phyloP scores from a whole-genome alignment of 768 basidiomycete genomes.

The Hygrophorus russula region DNA sequence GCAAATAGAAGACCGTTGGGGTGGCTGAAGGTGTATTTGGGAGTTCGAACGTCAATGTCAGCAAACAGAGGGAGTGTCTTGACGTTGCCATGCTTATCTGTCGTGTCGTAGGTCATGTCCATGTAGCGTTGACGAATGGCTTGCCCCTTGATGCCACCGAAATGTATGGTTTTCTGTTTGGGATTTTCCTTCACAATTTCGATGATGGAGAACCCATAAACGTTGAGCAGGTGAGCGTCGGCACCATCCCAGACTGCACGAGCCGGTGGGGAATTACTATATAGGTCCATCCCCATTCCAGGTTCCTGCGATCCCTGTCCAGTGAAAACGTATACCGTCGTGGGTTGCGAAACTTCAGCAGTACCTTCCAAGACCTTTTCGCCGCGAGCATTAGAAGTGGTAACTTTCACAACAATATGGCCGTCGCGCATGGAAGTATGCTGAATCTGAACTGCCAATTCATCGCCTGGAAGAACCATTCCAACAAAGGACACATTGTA shows the following conservation, averaged over 20 bases:
- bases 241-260: slow-evolving; percentile 97
- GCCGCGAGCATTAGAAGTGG: slow-evolving; percentile 73
- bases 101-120: slow-evolving; percentile 97
- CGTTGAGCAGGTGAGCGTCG: slow-evolving; percentile 84
- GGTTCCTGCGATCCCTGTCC: slow-evolving; percentile 97
- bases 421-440: slow-evolving; percentile 90
- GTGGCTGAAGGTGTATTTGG: slow-evolving; percentile 97
- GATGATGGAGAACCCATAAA: slow-evolving; percentile 97
- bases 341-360: slow-evolving; percentile 87
- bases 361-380: slow-evolving; percentile 90
- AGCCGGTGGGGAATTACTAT: slow-evolving; percentile 85
- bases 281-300: slow-evolving; percentile 99
- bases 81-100: slow-evolving; percentile 92
- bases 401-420: slow-evolving; percentile 83
- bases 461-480: slow-evolving; percentile 90
- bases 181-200: slow-evolving; percentile 99
- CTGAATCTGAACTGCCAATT: slow-evolving; percentile 75
- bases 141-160: slow-evolving; percentile 98
- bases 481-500: slow-evolving; percentile 95
- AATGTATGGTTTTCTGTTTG: slow-evolving; percentile 96
- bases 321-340: slow-evolving; percentile 94
- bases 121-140: slow-evolving; percentile 98
- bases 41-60: slow-evolving; percentile 90
- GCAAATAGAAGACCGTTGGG: slow-evolving; percentile 93
- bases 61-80: slow-evolving; percentile 94